phyloP scores from a whole-genome alignment of 352 stramenopile genomes.

The Peronospora farinosa region DNA sequence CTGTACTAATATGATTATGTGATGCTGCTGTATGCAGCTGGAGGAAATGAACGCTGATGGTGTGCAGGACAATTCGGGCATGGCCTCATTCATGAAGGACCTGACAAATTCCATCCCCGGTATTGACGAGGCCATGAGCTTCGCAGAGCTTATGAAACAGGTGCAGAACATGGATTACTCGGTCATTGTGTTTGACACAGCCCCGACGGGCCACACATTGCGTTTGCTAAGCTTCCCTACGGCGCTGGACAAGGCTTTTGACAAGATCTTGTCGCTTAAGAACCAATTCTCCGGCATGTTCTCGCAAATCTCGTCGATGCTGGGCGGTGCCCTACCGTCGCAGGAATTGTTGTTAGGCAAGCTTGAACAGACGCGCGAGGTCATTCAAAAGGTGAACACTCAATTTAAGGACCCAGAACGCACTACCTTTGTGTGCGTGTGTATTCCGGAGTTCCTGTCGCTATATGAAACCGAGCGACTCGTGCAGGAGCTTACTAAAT shows the following conservation, averaged over 20 bases:
- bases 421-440: constrained; percentile 99
- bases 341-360: constrained; percentile 94
- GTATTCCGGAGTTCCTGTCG: constrained; percentile 99
- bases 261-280: constrained; percentile 97
- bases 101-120: constrained; percentile 96
- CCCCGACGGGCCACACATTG: constrained; percentile 96
- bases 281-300: constrained; percentile 87
- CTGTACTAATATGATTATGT: constrained; percentile 5
- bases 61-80: constrained; percentile 82
- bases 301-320: constrained; percentile 71
- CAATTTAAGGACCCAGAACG: constrained; percentile 98
- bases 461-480: constrained; percentile 99
- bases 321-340: constrained; percentile 67
- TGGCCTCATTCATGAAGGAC: constrained; percentile 94
- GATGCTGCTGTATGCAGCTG: constrained; percentile 31
- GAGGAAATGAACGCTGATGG: constrained; percentile 80
- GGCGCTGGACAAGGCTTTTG: constrained; percentile 97
- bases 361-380: constrained; percentile 92
- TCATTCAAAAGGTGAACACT: constrained; percentile 99
- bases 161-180: constrained; percentile 97
- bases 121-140: constrained; percentile 99
- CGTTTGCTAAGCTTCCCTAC: constrained; percentile 95
- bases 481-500: constrained; percentile 98
- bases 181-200: constrained; percentile 98
- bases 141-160: constrained; percentile 98